These are phyloP conservation scores for Sesbania bispinosa DNA, from an alignment of 306 rosid species.

Conservation along the genomic window DNA sequence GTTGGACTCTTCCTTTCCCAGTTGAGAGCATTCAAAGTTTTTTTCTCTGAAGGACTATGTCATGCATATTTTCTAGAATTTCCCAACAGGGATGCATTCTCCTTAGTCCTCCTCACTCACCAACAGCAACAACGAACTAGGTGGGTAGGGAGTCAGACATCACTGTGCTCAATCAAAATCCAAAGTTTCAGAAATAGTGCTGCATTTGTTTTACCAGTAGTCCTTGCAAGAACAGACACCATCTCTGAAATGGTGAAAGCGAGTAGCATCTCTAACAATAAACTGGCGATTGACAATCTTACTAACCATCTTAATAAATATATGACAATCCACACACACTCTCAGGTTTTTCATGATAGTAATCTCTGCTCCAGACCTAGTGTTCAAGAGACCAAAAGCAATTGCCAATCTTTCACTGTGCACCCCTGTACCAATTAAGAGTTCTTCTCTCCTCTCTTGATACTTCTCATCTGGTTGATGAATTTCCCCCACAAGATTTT, in stretches of 20 bases:
- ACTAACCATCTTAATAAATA: constrained; percentile 73
- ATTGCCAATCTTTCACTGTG: constrained; percentile 86
- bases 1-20: constrained; percentile 4
- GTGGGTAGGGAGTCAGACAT: neutral
- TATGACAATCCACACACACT: constrained; percentile 81
- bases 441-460: constrained; percentile 42
- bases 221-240: constrained; percentile 89
- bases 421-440: constrained; percentile 38
- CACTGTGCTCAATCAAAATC: constrained; percentile 14
- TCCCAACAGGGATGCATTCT: constrained; percentile 5
- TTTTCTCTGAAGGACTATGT: neutral
- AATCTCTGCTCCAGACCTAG: constrained; percentile 56
- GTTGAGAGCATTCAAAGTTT: neutral
- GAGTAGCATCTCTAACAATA: constrained; percentile 80
- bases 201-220: constrained; percentile 55
- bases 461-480: constrained; percentile 26
- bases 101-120: neutral
- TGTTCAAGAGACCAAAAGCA: constrained; percentile 62
- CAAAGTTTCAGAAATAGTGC: neutral
- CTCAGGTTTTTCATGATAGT: constrained; percentile 78
- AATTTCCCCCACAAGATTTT: constrained; percentile 44
- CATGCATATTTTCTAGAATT: neutral
- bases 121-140: neutral
- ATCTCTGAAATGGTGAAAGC: constrained; percentile 79
- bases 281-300: constrained; percentile 66